A percentile compares a stretch with the other conserved stretches of the same genome.
phyloP scores from a whole-genome alignment of 2,329 filamentous ascomycete genomes.

The Talaromyces rugulosus region DNA sequence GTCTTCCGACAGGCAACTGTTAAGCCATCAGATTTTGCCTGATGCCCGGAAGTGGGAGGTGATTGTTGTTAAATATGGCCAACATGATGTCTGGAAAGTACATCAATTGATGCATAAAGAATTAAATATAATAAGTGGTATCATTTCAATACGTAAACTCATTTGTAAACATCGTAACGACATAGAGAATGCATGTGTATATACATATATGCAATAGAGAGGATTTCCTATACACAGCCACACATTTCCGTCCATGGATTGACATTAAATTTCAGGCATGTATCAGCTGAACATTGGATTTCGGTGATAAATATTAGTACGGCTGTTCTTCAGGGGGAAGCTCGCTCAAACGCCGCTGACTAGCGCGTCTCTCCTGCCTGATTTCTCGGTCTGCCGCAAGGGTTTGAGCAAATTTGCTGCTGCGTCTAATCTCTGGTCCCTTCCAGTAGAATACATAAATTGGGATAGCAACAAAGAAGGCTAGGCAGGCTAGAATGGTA shows the following conservation, averaged over 20 bases:
- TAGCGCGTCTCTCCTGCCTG: slow-evolving; percentile 14
- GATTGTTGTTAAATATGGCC: too few species aligned
- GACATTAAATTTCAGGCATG: neutral
- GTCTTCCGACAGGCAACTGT: neutral
- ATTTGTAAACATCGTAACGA: neutral
- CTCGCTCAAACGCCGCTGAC: slow-evolving; percentile 9
- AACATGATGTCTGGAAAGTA: too few species aligned
- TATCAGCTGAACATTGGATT: neutral
- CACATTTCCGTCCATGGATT: neutral
- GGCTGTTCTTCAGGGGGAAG: neutral
- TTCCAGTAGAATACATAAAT: slow-evolving; percentile 56
- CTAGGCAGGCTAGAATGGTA: slow-evolving; percentile 50
- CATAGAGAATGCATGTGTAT: neutral
- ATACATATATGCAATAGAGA: too few species aligned
- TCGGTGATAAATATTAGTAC: neutral
- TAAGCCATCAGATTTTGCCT: neutral
- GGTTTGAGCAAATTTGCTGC: slow-evolving; percentile 50
- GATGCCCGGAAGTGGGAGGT: too few species aligned
- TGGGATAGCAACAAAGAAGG: slow-evolving; percentile 49
- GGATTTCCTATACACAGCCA: too few species aligned
- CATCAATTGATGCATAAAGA: too few species aligned
- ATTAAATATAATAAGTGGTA: neutral
- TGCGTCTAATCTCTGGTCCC: slow-evolving; percentile 49
- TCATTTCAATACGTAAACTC: neutral
- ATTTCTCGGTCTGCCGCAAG: slow-evolving; percentile 23